A percentile compares a stretch with the other conserved stretches of the same genome.
Evolutionary conservation across 1,284 basidiomycete genomes (phyloP).

Genomic region (Meira nashicola): DNA sequence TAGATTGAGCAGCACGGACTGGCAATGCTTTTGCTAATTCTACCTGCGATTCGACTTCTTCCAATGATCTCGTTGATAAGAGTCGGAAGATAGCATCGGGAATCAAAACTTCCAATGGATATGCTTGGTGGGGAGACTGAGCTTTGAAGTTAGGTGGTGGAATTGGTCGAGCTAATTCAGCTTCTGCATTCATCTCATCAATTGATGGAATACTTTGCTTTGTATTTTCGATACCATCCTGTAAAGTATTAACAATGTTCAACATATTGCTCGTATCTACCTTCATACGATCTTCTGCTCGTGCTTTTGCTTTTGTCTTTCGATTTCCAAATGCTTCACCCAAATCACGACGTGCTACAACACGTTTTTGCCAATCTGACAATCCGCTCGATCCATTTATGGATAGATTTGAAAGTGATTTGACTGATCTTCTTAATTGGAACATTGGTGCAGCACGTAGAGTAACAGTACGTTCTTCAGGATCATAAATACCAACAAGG

Average conservation of each 20-base stretch:
- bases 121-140: constrained; percentile 39
- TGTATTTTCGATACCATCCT: constrained; percentile 33
- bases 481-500: constrained; percentile 48
- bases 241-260: constrained; percentile 17
- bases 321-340: constrained; percentile 51
- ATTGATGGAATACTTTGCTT: constrained; percentile 13
- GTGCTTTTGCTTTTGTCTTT: constrained; percentile 45
- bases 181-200: constrained; percentile 28
- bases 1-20: constrained; percentile 10
- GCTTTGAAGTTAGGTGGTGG: constrained; percentile 43
- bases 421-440: constrained; percentile 38
- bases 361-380: constrained; percentile 31
- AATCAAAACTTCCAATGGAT: constrained; percentile 38
- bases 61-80: constrained; percentile 14
- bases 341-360: constrained; percentile 36
- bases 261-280: constrained; percentile 49
- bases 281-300: constrained; percentile 50
- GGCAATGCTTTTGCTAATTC: constrained; percentile 15
- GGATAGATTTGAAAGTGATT: constrained; percentile 32
- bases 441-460: constrained; percentile 43
- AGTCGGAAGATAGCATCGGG: constrained; percentile 26
- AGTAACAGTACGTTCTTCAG: constrained; percentile 36
- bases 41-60: not conserved
- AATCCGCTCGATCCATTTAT: constrained; percentile 9
- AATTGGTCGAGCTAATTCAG: constrained; percentile 37